Evolutionary conservation across 2,329 filamentous ascomycete genomes (phyloP), one percentile per base, ranked within the genome.

Genomic region (Pestalotiopsis sp.): DNA sequence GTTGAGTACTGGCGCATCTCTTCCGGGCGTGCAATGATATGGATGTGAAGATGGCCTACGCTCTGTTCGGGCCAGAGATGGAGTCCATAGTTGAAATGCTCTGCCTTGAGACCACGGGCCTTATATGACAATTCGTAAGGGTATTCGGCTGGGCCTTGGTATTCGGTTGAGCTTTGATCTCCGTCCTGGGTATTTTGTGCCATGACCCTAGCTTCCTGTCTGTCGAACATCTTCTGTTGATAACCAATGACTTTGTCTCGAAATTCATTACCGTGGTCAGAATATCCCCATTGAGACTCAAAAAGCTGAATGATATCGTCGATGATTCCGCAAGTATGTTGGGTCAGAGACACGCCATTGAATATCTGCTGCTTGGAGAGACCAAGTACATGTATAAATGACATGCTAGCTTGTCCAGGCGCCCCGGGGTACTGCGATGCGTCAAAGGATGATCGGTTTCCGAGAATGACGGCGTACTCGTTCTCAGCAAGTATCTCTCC

Each of bases 61-160:
- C 69, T 72, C 14, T 74, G 67, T 12, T 75, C 70, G 4, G 72
- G 72, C 57, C 65, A 74, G 0, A 75, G 68, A 62, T 74, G 74
- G 20, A 75, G 64, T 2, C 74, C 74, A 63, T 72, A 75, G 6
- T 64, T 38, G 61, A 76, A 76, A 61, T 75, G 70, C 2, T 70
- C 68, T 4, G 61, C 12, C 1, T 25, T 39, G 2, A 76, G n/a
- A n/a, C n/a, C n/a, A n/a, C n/a, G n/a, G n/a, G n/a, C n/a, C n/a
- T n/a, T n/a, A n/a, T n/a, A n/a, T n/a, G n/a, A n/a, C n/a, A n/a
- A n/a, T n/a, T n/a, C n/a, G n/a, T n/a, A n/a, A n/a, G n/a, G n/a
- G 0, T 70, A 70, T 3, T 7, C 13, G 12, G 20, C 1, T 27
- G 14, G 20, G 64, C 52, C 4, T 66, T 70, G 20, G 64, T 57